Base-by-base conservation (phyloP, 495 filamentous ascomycete genomes). In the Elaphomyces granulatus region DNA sequence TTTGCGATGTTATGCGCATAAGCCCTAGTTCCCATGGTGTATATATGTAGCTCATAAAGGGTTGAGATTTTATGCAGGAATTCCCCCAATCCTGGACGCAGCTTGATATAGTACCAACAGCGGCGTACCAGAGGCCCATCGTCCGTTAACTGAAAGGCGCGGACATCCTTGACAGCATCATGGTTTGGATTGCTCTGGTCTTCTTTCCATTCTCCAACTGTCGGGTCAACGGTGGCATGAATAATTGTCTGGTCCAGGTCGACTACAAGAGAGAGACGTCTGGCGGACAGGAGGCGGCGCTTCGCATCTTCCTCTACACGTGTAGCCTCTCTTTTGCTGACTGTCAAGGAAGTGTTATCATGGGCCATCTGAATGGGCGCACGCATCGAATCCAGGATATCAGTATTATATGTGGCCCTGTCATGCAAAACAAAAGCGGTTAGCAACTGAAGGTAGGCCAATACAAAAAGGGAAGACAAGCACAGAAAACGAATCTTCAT, bases 191-290 rank as follows among this genome's bases (percentile, higher is more conserved):
- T 94, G 4, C 72, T 68, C 34, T 78, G 74, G 58, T 99, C 86
- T 38, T 71, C 66, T 61, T 90, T 83, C 90, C 90, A 99, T 56
- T 99, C 86, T 40, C 77, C 87, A 30, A 99, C 78, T 1, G 90
- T 99, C 15, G 87, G 88, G 43, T 99, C 90, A 49, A 95, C 88
- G 35, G 87, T 94, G 12, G 90, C 90, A 57, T 99, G 90, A 44
- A 99, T 96, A 51, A 99, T 90, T 15, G 90, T 99, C 58, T 95
- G 88, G 54, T 99, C 90, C 18, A 99, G 63, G 67, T 99, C 90
- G 45, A 99, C 90, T 17, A 99, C 90, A 15, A 99, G 66, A 12
- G 85, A 93, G 8, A 99, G 70, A 60, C 88, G 93, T 38, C 78
- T 69, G 20, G 73, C 70, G 47, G 77, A 67, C 19, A 99, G 67